A percentile compares a stretch with the other conserved stretches of the same genome.
Conservation (phyloP, 75 land plant genomes). For the Larix kaempferi region DNA sequence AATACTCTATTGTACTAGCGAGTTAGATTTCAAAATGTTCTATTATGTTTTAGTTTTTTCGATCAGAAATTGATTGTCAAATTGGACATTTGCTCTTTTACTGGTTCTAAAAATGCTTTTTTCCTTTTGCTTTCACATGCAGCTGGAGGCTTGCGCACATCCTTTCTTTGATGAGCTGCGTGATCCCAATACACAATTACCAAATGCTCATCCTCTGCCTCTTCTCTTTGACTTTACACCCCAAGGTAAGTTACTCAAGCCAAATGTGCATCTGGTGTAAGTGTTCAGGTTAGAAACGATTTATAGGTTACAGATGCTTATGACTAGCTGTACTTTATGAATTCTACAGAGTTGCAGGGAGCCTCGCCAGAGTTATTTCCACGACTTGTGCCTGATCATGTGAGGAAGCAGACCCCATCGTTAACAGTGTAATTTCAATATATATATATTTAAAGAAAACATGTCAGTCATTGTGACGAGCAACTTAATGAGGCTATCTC, state of each 20-base stretch:
- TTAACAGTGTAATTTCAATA: background rate
- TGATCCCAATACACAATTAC: constrained; percentile 76
- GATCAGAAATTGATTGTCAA: background rate
- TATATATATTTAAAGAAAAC: background rate
- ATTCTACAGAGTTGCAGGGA: constrained; percentile 53
- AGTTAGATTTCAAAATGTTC: background rate
- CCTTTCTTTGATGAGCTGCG: constrained; percentile 90
- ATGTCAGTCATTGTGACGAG: background rate
- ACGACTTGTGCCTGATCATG: constrained; percentile 71
- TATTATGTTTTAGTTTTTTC: background rate
- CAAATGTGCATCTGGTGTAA: background rate
- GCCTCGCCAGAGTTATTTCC: constrained; percentile 56
- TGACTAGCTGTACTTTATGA: background rate
- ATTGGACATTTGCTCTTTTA: background rate
- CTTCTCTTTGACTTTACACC: constrained; percentile 79
- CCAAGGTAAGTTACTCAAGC: constrained; percentile 36
- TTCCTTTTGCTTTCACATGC: constrained; percentile 13
- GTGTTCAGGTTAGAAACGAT: background rate
- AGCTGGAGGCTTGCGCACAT: constrained; percentile 83
- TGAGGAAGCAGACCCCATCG: constrained; percentile 13
- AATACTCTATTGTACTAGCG: background rate
- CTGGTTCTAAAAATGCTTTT: background rate
- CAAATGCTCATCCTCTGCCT: constrained; percentile 85
- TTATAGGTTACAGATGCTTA: background rate
- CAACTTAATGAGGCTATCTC: constrained; percentile 10